Evolutionary conservation across 1,139 yeast genomes (phyloP).

Genomic region (Kodamaea ohmeri): DNA sequence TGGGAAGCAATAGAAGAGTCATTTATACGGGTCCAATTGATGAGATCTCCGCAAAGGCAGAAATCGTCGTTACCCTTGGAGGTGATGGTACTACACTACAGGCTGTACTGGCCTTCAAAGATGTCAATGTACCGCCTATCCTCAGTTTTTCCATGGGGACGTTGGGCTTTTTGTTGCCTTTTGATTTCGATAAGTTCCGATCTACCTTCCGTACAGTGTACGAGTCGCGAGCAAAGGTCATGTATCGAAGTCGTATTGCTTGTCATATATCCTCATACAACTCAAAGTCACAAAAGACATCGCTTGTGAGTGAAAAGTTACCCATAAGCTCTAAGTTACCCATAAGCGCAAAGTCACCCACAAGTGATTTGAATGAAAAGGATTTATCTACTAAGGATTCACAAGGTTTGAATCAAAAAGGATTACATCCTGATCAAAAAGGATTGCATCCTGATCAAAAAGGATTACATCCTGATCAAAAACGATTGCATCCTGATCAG

Average conservation of each 20-base stretch:
- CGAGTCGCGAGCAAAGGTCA: constrained; percentile 63
- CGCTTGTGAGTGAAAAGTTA: no score
- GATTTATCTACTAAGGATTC: no score
- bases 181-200: constrained; percentile 62
- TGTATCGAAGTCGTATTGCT: constrained; percentile 74
- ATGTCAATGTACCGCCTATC: constrained; percentile 79
- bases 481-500: no score
- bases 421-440: no score
- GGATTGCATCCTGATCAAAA: no score
- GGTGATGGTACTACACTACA: constrained; percentile 94
- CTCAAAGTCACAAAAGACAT: no score
- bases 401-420: no score
- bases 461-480: no score
- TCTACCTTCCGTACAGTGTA: constrained; percentile 66
- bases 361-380: no score
- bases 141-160: constrained; percentile 90
- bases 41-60: constrained; percentile 59
- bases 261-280: constrained; percentile 69
- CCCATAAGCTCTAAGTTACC: no score
- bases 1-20: constrained; percentile 13
- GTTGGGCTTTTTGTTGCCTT: constrained; percentile 84
- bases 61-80: constrained; percentile 79
- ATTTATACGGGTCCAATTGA: constrained; percentile 58
- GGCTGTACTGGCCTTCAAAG: constrained; percentile 65
- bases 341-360: no score